Evolutionary conservation across 352 stramenopile genomes (phyloP), one percentile per base, ranked within the genome.

Genomic region (Pseudoperonospora humuli): DNA sequence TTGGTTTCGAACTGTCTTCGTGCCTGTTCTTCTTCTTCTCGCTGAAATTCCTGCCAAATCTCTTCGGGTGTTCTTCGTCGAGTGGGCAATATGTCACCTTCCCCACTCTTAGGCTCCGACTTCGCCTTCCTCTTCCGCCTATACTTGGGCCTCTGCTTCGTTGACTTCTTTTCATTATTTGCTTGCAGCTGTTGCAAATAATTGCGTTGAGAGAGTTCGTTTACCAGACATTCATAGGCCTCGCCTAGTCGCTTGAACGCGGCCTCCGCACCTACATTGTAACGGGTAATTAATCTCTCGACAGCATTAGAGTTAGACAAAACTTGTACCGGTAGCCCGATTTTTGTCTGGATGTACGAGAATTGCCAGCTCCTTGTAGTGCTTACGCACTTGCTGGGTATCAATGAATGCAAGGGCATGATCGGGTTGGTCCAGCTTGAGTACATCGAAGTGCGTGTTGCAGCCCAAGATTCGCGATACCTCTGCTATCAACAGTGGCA

Each of bases 201-300:
- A 25, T 47, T 58, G n/a, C 61, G 56, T 50, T 86, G 76, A 1
- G 42, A 55, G 3, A 6, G 23, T 46, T 79, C 63, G 26, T 84
- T 48, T 5, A 61, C 50, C 2, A 92, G 57, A 54, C 79, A 88
- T 31, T 89, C 76, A 48, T 92, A 92, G 2, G 79, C 76, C 23
- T 75, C 58, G 36, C 75, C 84, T 21, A 92, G 45, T 5, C 75
- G 75, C 57, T 88, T 86, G 61, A 92, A 92, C 3, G 76, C 76
- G 8, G 75, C 68, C 24, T 82, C 79, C 0, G 79, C 79, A 29
- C 60, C 79, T 92, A 49, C 21, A 57, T 32, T 31, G 24, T 42
- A 35, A 26, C 14, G 13, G 28, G 31, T 8, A 11, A 42, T 29
- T 32, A 21, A 23, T 13, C n/a, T 3, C 4, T 11, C 17, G 14